These are phyloP conservation scores for Naganishia onofrii DNA, from an alignment of 768 basidiomycete genomes.

Conservation along the genomic window DNA sequence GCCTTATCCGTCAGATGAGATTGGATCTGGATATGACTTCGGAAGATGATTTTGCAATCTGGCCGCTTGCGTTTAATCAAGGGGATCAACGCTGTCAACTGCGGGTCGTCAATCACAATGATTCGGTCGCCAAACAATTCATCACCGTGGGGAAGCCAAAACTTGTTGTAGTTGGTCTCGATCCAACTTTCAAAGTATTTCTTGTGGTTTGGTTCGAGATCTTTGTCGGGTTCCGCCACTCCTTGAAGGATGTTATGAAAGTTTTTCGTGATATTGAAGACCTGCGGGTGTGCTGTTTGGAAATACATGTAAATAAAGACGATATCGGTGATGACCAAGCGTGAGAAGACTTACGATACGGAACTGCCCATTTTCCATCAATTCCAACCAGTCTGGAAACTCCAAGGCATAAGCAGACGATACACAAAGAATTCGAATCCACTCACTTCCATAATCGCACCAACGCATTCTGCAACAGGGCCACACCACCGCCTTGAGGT, in stretches of 20 bases:
- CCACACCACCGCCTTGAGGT: conserved; percentile 95
- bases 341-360: conserved; percentile 37
- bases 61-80: conserved; percentile 81
- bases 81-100: conserved; percentile 84
- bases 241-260: conserved; percentile 68
- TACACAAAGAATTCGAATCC: background rate
- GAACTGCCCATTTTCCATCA: conserved; percentile 72
- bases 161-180: conserved; percentile 66
- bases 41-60: conserved; percentile 82
- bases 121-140: conserved; percentile 57
- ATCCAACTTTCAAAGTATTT: conserved; percentile 72
- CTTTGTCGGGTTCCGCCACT: conserved; percentile 73
- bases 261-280: conserved; percentile 76
- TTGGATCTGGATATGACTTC: conserved; percentile 84
- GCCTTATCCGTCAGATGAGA: conserved; percentile 75
- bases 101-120: conserved; percentile 71
- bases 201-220: conserved; percentile 74
- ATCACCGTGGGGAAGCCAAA: conserved; percentile 59
- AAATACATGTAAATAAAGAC: conserved; percentile 66
- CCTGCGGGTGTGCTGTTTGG: conserved; percentile 76
- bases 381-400: conserved; percentile 60
- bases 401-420: background rate
- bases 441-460: conserved; percentile 68
- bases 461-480: conserved; percentile 93
- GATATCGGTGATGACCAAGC: conserved; percentile 30